Conservation (phyloP, 305 asterid genomes). For the Fraxinus xanthoxyloides region DNA sequence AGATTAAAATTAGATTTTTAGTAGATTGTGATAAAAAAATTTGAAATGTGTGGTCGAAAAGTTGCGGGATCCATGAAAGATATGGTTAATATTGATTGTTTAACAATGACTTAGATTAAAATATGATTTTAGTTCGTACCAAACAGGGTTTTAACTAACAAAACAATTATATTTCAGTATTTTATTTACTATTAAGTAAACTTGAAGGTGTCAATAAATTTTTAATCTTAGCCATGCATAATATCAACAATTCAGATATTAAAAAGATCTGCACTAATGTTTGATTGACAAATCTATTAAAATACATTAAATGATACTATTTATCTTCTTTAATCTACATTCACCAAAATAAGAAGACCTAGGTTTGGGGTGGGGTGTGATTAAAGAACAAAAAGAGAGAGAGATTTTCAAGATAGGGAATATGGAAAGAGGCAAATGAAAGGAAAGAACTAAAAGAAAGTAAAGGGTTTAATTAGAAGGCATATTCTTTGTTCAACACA, state of each 20-base stretch:
- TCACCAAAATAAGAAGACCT: not conserved
- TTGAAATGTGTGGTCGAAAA: too few relatives aligned
- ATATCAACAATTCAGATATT: not conserved
- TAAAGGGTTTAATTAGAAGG: conserved; percentile 6
- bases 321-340: not conserved
- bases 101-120: too few relatives aligned
- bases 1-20: too few relatives aligned
- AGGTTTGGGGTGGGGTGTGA: not conserved
- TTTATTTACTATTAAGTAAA: not conserved
- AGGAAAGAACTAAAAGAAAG: conserved; percentile 1
- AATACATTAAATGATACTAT: conserved; percentile 9
- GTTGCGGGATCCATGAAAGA: too few relatives aligned
- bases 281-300: not conserved
- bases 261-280: not conserved
- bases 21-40: too few relatives aligned
- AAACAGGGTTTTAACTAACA: not conserved
- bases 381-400: not conserved
- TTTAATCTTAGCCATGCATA: not conserved
- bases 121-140: too few relatives aligned
- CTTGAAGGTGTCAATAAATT: not conserved
- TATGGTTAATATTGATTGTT: too few relatives aligned
- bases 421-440: conserved; percentile 6
- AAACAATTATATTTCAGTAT: not conserved
- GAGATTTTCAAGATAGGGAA: conserved; percentile 1
- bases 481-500: conserved; percentile 25